These are phyloP conservation scores for Triticum dicoccoides DNA, from an alignment of 176 grass and related monocot genomes.

Conservation along the genomic window DNA sequence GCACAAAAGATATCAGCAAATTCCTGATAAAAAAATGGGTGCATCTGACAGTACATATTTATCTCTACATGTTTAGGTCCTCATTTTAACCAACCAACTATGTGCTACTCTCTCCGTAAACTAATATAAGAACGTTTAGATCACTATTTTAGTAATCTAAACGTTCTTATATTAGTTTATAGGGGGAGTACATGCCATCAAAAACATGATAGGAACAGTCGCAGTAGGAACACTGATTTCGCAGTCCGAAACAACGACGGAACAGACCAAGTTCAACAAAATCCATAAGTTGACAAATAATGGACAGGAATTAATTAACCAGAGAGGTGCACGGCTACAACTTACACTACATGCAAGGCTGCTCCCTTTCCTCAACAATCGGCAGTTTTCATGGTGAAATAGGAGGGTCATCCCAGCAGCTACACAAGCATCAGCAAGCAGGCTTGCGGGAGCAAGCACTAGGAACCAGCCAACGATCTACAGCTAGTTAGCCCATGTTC, in stretches of 20 bases:
- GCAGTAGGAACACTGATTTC: background rate
- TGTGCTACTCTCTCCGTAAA: too few species aligned
- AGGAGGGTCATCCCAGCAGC: background rate
- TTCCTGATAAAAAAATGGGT: too few species aligned
- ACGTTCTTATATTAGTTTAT: too few species aligned
- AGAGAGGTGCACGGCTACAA: background rate
- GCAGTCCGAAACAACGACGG: background rate
- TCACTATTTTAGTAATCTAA: too few species aligned
- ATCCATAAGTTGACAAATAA: background rate
- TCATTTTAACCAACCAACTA: too few species aligned
- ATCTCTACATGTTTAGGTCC: too few species aligned
- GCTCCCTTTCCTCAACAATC: background rate
- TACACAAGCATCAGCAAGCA: background rate
- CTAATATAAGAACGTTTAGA: too few species aligned
- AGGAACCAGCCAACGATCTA: background rate
- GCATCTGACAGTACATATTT: too few species aligned
- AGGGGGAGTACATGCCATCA: too few species aligned
- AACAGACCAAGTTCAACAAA: background rate
- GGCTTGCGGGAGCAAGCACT: too few species aligned
- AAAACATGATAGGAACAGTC: background rate
- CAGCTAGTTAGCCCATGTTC: constrained; percentile 28
- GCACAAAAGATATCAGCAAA: too few species aligned
- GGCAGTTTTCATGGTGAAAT: constrained; percentile 16
- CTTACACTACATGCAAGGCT: background rate
- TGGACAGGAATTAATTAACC: background rate